A percentile compares a stretch with the other conserved stretches of the same genome.
These are phyloP conservation scores for Stentor coeruleus DNA, from an alignment of 73 alveolate species.

Conservation along the genomic window DNA sequence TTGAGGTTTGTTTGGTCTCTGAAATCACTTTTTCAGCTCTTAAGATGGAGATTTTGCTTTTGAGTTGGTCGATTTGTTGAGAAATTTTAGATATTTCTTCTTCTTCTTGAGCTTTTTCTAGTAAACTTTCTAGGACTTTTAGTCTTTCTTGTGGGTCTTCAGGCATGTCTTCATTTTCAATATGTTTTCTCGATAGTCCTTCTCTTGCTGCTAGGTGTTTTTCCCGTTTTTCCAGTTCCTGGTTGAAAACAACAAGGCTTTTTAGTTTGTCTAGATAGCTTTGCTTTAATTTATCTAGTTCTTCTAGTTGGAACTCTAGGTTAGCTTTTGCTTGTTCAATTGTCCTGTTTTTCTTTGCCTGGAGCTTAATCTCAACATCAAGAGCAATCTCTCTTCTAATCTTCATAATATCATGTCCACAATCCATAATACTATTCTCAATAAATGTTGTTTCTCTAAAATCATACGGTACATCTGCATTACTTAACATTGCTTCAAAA, in stretches of 20 bases:
- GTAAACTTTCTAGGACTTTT: neutral
- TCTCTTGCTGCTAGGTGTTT: neutral
- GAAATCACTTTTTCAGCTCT: neutral
- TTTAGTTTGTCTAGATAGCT: neutral
- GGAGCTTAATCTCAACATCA: neutral
- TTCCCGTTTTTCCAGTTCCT: neutral
- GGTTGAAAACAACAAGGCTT: neutral
- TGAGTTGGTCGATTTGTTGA: neutral
- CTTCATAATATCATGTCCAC: constrained; percentile 3
- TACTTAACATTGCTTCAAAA: too few relatives aligned
- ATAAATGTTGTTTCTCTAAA: neutral
- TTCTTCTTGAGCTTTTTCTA: neutral
- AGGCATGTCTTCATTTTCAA: neutral
- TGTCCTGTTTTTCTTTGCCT: neutral
- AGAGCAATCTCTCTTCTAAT: neutral
- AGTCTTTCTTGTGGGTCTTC: neutral
- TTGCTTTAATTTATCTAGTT: neutral
- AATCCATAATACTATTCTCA: neutral
- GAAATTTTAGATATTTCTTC: neutral
- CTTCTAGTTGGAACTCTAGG: neutral
- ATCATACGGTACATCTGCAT: neutral
- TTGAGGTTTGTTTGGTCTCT: neutral
- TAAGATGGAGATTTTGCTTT: neutral
- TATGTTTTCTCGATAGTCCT: too few relatives aligned
- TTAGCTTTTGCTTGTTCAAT: neutral